These are phyloP conservation scores for Candida insectorum DNA, from an alignment of 805 yeast species.

Conservation along the genomic window DNA sequence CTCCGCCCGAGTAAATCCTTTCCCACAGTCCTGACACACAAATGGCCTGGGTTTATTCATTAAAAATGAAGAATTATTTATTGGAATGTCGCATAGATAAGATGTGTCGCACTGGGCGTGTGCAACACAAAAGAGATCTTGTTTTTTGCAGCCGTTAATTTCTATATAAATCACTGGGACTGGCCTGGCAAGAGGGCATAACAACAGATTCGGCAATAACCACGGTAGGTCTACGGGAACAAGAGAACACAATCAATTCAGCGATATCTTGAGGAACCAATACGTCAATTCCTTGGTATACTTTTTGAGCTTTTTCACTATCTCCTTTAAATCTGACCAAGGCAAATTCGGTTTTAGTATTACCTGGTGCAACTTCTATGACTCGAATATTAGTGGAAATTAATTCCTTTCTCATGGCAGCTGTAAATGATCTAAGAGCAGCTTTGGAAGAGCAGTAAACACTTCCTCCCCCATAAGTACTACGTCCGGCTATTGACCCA, in stretches of 20 bases:
- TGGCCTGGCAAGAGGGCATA: constrained; percentile 1
- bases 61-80: neutral
- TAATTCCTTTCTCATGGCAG: constrained; percentile 1
- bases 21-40: neutral
- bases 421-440: constrained; percentile 1
- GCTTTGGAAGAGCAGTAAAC: constrained; percentile 3
- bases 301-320: neutral
- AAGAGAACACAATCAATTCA: constrained; percentile 1
- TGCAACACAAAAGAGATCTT: too few relatives aligned
- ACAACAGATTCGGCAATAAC: constrained; percentile 1
- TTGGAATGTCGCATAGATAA: neutral
- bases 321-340: constrained; percentile 1
- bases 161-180: constrained; percentile 2
- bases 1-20: neutral
- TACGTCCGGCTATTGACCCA: constrained; percentile 1
- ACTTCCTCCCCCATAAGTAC: constrained; percentile 1
- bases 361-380: constrained; percentile 1
- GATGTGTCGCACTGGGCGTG: too few relatives aligned
- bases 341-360: constrained; percentile 2
- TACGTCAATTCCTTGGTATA: constrained; percentile 1
- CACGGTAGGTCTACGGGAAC: neutral
- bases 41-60: neutral
- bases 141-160: neutral
- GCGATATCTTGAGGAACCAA: constrained; percentile 2
- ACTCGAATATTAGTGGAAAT: constrained; percentile 1